Evolutionary conservation across 495 filamentous ascomycete genomes (phyloP), one percentile per base, ranked within the genome.

Genomic region (Podospora pseudopauciseta): DNA sequence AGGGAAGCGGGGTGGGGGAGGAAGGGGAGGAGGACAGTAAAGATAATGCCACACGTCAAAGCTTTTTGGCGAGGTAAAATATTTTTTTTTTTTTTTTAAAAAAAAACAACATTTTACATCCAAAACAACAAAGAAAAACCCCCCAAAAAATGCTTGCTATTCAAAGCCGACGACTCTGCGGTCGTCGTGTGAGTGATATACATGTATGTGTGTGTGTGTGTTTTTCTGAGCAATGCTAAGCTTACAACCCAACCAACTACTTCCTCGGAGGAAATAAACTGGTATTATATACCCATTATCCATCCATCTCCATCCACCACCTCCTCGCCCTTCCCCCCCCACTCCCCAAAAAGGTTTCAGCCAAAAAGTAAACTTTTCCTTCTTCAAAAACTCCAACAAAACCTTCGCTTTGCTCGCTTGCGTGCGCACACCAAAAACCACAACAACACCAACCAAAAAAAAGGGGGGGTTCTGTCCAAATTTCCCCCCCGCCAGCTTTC

Each of bases 1-100:
- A n/a, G 65, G 73, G 27, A 62, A 73, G 18, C 44, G 70, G 27
- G 60, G 71, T 30, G 26, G 73, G 67, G 44, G 63, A 70, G 19
- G 67, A 68, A 23, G 60, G 64, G 61, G 58, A 58, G 26, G 53
- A 44, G 54, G 65, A 11, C 39, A 49, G 39, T 49, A 49, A 13
- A 32, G 30, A 23, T 23, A 23, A 23, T 23, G 23, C 2, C 23
- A 23, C 1, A 23, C 23, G 23, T 23, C 23, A 23, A 23, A 2
- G 23, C 23, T 23, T 23, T 23, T 23, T 23, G 23, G 23, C 23
- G 23, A 23, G 23, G 23, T 23, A 23, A 23, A 23, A 23, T 23
- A 23, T 23, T 23, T 23, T n/a, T n/a, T n/a, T n/a, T n/a, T n/a
- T 20, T 20, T 20, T 20, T 20, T 20, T 1, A 23, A 23, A 23